Conservation (phyloP, 805 yeast species). For the Monosporozyma siamensis region DNA sequence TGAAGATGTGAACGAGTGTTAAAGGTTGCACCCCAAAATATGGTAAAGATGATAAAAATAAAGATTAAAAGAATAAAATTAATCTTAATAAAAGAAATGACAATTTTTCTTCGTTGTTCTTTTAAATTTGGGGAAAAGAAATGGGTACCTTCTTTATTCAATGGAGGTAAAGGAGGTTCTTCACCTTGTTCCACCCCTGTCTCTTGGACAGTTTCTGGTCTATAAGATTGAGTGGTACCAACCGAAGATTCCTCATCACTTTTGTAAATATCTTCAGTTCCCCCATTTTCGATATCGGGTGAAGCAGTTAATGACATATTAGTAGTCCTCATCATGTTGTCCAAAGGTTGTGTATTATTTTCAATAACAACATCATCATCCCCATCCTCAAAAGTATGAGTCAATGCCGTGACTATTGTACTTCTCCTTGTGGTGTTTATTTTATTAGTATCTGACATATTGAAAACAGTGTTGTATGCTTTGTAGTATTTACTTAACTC, state of each 20-base stretch:
- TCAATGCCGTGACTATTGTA: no score
- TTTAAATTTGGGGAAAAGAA: conserved; percentile 9
- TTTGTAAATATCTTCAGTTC: neutral
- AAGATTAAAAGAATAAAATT: conserved; percentile 15
- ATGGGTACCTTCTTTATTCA: neutral
- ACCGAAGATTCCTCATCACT: neutral
- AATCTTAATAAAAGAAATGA: conserved; percentile 6
- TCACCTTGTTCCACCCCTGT: neutral
- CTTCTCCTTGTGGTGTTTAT: no score
- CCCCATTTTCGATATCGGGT: no score
- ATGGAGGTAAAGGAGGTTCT: conserved; percentile 26
- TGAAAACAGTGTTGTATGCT: no score
- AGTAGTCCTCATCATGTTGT: no score
- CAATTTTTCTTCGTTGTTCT: conserved; percentile 6
- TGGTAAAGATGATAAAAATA: conserved; percentile 17
- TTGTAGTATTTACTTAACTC: no score
- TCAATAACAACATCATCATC: no score
- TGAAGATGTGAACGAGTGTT: conserved; percentile 14
- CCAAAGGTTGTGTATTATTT: no score
- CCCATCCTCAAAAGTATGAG: no score
- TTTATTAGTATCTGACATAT: no score
- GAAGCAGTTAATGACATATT: no score
- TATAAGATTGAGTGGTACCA: neutral
- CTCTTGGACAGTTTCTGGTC: neutral
- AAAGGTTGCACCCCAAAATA: conserved; percentile 33